These are phyloP conservation scores for Pleurotus eryngii DNA, from an alignment of 768 basidiomycete genomes.

Conservation along the genomic window DNA sequence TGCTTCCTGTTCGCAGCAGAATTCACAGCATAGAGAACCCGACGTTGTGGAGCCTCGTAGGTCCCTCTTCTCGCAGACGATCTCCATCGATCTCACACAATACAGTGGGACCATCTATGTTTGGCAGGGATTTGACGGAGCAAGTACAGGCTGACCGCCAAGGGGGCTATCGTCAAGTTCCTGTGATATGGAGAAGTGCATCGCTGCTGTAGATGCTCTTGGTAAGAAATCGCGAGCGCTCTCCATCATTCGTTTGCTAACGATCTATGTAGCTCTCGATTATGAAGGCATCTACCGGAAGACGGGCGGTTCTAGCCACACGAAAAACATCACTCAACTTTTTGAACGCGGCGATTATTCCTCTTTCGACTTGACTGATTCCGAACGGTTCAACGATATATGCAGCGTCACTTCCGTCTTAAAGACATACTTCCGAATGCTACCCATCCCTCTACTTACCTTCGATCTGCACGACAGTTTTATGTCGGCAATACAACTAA, in stretches of 20 bases:
- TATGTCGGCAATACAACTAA: constrained; percentile 68
- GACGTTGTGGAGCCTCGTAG: constrained; percentile 33
- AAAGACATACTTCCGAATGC: constrained; percentile 92
- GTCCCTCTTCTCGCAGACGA: constrained; percentile 15
- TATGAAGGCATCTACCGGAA: constrained; percentile 99
- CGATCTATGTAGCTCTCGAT: constrained; percentile 62
- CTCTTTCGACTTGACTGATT: constrained; percentile 84
- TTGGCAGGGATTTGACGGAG: constrained; percentile 83
- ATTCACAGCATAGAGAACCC: constrained; percentile 29
- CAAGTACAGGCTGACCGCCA: constrained; percentile 72
- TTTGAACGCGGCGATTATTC: constrained; percentile 92
- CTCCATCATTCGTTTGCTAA: background rate
- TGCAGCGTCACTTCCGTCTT: constrained; percentile 95
- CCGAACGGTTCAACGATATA: constrained; percentile 93
- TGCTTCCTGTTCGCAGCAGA: constrained; percentile 59
- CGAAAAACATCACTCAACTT: constrained; percentile 88
- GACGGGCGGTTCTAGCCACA: constrained; percentile 88
- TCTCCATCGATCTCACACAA: constrained; percentile 12
- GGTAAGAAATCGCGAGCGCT: constrained; percentile 46
- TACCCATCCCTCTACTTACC: constrained; percentile 89
- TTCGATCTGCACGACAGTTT: constrained; percentile 90
- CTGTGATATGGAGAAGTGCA: constrained; percentile 92
- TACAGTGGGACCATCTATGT: constrained; percentile 77
- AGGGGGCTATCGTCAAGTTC: constrained; percentile 62
- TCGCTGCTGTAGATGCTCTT: constrained; percentile 83